A percentile compares a stretch with the other conserved stretches of the same genome.
Conservation (phyloP, 805 yeast genomes). For the Yamadazyma laniorum region DNA sequence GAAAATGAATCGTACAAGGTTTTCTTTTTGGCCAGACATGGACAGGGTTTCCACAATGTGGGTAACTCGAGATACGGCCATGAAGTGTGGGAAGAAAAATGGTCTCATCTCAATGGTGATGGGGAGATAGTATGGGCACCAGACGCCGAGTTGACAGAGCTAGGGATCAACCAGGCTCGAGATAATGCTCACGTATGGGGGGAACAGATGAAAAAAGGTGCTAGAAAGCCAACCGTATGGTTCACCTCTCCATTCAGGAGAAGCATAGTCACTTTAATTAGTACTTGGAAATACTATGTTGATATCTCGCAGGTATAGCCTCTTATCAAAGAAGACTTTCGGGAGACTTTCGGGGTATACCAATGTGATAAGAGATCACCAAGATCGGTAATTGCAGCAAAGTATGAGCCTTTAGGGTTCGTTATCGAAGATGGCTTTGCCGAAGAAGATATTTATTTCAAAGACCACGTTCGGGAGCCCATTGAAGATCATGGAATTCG, state of each 20-base stretch:
- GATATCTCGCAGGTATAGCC: constrained; percentile 28
- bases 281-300: constrained; percentile 44
- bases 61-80: constrained; percentile 49
- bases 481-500: constrained; percentile 40
- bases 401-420: constrained; percentile 39
- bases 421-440: constrained; percentile 43
- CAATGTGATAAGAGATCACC: constrained; percentile 48
- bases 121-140: constrained; percentile 51
- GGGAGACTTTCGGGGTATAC: constrained; percentile 52
- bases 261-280: constrained; percentile 47
- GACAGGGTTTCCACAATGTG: constrained; percentile 53
- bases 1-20: constrained; percentile 41
- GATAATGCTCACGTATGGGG: constrained; percentile 43
- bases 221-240: constrained; percentile 40
- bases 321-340: constrained; percentile 42
- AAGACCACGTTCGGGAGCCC: constrained; percentile 38
- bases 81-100: constrained; percentile 44
- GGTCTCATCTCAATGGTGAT: constrained; percentile 45
- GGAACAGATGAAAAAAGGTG: constrained; percentile 19
- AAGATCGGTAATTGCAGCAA: constrained; percentile 33
- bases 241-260: constrained; percentile 52
- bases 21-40: constrained; percentile 50
- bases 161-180: constrained; percentile 45
- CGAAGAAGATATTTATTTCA: constrained; percentile 46
- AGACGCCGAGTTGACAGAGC: constrained; percentile 49